Base-by-base conservation (phyloP, 2,329 filamentous ascomycete species). In the Metarhizium anisopliae region DNA sequence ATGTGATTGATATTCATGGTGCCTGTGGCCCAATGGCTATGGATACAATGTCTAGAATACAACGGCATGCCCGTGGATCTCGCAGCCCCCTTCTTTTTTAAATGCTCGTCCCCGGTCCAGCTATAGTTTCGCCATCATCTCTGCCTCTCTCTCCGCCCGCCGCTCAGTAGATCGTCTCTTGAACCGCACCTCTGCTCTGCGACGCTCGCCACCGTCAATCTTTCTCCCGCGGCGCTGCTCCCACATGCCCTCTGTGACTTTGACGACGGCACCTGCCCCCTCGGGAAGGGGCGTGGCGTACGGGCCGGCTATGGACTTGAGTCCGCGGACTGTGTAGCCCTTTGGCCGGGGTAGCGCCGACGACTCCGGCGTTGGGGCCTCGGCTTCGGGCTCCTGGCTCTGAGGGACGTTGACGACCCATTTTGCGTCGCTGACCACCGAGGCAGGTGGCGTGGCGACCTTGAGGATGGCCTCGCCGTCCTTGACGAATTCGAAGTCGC, bases 121-220 rank as follows among this genome's bases (percentile, higher is more conserved):
- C 60, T 69, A 72, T 64, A 70, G 55, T 53, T 64, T 66, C 50
- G 61, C 60, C 62, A 68, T 55, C 47, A 67, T 56, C 58, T 77
- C 68, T 59, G 72, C 68, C 64, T 78, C 75, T 55, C 75, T 77
- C 65, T 79, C 79, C 60, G 89, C 90, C 71, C 86, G 89, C 62
- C 89, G 85, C 75, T 92, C 89, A 40, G 85, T 85, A 53, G 88
- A 84, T 61, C 87, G 82, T 74, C 84, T 87, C 85, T 95, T 96
- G 64, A 92, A 90, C 64, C 89, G 81, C 53, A 96, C 85, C 75
- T 95, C 87, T 16, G 87, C 89, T 70, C 82, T 85, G 72, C 94
- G 83, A 70, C 94, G 85, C 79, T 99, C 94, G 78, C 94, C 94
- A 67, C 94, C 94, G 72, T 97, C 92, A 62, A 99, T 86, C 85